Evolutionary conservation across 177 flowering plant species (phyloP).

Genomic region (Telopea speciosissima): DNA sequence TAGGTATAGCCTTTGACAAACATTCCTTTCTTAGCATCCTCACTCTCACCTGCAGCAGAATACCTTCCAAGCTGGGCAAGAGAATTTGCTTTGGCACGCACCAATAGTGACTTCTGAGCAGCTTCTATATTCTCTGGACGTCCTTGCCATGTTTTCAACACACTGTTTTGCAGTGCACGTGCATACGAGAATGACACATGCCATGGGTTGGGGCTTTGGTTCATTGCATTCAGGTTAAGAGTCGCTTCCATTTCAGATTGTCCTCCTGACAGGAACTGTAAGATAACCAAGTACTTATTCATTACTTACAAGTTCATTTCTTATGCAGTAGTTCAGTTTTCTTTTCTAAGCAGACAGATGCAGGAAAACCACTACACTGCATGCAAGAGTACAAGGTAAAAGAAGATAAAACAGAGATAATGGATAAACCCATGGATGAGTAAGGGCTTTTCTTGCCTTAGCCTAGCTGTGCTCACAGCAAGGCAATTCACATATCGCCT

Average conservation of each 20-base stretch:
- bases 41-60: constrained; percentile 46
- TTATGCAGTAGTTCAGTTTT: no score
- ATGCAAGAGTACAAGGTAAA: background rate
- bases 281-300: background rate
- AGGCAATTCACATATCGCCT: background rate
- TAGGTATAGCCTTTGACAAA: constrained; percentile 93
- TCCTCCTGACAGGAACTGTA: constrained; percentile 88
- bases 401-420: background rate
- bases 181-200: constrained; percentile 97
- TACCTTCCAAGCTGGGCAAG: constrained; percentile 68
- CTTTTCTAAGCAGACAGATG: no score
- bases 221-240: constrained; percentile 42
- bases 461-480: background rate
- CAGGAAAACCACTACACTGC: background rate
- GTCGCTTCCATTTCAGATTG: constrained; percentile 21
- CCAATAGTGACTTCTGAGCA: constrained; percentile 66
- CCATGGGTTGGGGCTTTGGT: constrained; percentile 95
- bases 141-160: constrained; percentile 92
- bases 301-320: no score
- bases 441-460: background rate
- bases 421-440: background rate
- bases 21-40: constrained; percentile 92
- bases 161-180: constrained; percentile 83
- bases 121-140: constrained; percentile 78
- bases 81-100: constrained; percentile 90